These are phyloP conservation scores for Gynostemma pentaphyllum DNA, from an alignment of 306 rosid genomes.

Conservation along the genomic window DNA sequence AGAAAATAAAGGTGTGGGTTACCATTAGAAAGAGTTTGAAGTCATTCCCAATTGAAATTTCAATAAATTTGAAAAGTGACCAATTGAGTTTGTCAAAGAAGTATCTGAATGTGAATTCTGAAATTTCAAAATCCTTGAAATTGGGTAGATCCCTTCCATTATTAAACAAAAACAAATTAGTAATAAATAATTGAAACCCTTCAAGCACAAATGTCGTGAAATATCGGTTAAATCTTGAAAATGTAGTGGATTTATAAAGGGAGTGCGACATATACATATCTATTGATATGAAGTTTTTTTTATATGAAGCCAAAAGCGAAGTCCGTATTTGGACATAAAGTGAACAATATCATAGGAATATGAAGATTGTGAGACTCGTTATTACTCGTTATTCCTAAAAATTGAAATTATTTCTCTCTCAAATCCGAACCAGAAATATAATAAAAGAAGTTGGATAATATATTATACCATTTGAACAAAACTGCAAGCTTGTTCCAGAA, in stretches of 20 bases:
- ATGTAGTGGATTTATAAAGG: no score
- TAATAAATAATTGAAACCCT: not conserved
- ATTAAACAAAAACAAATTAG: not conserved
- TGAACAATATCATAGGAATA: no score
- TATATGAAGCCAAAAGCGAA: no score
- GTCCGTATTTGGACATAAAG: no score
- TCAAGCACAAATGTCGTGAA: no score
- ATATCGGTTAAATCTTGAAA: no score
- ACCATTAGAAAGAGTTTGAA: constrained; percentile 39
- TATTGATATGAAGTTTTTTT: no score
- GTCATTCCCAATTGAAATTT: constrained; percentile 45
- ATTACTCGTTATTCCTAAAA: no score
- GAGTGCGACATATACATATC: no score
- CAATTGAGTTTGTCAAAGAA: not conserved
- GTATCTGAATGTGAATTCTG: constrained; percentile 18
- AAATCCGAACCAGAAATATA: not conserved
- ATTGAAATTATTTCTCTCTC: not conserved
- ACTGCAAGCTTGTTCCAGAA: constrained; percentile 39
- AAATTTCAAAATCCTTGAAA: constrained; percentile 26
- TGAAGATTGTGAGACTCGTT: no score
- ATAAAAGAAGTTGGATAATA: not conserved
- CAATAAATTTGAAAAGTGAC: constrained; percentile 23
- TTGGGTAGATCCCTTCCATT: constrained; percentile 29
- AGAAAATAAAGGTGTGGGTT: constrained; percentile 4
- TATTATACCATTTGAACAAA: constrained; percentile 32